Evolutionary conservation across 2,329 filamentous ascomycete species (phyloP), one percentile per base, ranked within the genome.

Genomic region (Tolypocladium tundrense): DNA sequence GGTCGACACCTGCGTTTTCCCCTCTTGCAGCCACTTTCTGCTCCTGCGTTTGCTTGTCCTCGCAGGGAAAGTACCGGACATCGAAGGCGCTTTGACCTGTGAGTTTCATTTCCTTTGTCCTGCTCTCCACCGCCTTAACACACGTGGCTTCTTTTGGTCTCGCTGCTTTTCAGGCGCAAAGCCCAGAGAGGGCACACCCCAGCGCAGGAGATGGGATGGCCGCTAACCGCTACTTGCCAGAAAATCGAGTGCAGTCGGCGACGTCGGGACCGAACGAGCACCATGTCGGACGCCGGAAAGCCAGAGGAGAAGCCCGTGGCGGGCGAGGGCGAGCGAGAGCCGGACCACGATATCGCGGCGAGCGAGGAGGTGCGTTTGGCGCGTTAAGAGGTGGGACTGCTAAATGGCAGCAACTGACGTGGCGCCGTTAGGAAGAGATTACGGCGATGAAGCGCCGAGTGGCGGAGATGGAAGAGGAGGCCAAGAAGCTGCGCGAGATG

Each of bases 391-490:
- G 48, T 16, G 53, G 58, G 8, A 59, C 63, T 65, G 62, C 24
- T 8, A 33, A 31, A 37, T 24, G 52, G 43, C 14, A 37, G 56
- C 66, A 63, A 67, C 70, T 73, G 69, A 73, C 71, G 62, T 62
- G 63, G 60, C 63, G 60, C 60, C 60, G 63, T 60, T 70, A 85
- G 82, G 81, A 93, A 80, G 90, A 94, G 74, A 93, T 94, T 68
- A 85, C 85, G 60, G 89, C 88, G 59, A 94, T 94, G 90, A 94
- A 93, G 80, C 83, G 83, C 67, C 83, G 89, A 65, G 89, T 94
- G 62, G 89, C 88, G 62, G 90, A 94, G 77, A 94, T 94, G 90
- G 90, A 94, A 76, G 88, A 90, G 68, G 90, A 94, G 77, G 90
- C 90, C 6, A 88, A 88, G 59, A 92, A 92, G 74, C 81, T 94